Evolutionary conservation across 2,329 filamentous ascomycete species (phyloP), one percentile per base, ranked within the genome.

Genomic region (Cercospora sojina): DNA sequence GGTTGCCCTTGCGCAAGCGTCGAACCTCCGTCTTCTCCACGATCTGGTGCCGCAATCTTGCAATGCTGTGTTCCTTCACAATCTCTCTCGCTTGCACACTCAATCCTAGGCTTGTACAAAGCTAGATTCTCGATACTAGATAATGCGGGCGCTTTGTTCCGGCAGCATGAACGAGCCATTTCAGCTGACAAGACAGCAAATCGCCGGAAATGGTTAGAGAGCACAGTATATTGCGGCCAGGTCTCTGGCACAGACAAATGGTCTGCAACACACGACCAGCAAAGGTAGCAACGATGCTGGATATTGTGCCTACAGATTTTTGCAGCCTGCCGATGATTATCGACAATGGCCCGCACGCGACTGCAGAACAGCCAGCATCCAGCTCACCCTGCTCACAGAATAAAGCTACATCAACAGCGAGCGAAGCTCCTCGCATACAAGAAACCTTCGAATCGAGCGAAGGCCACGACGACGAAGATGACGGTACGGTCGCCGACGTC

Each of bases 261-360:
- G 16, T 18, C 16, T 56, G 20, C 23, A 47, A 23, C 12, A 41
- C 25, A 49, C 31, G 43, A 55, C 55, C 32, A 35, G 59, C 23
- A 38, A 31, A 23, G 31, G 31, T 38, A 29, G 47, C 29, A 29
- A 49, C 38, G 59, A 49, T 61, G 41, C 43, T 61, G 13, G 59
- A 61, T 51, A 35, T 29, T 31, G 23, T 61, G 41, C 41, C 59
- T 51, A 61, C 59, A 20, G 59, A 61, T 12, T 32, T 61, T n/a
- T 61, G 59, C 43, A 61, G 59, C 57, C 69, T 75, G 13, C 72
- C 73, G 10, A 71, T 75, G 59, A 70, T 75, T 47, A 64, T 75
- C 56, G 65, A 59, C 25, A 68, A 72, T 62, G 32, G 59, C 18
- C 31, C 53, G 7, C 53, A 20, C 16, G 29, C 53, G 27, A 35